These are phyloP conservation scores for Termitomyces sp. DNA, from an alignment of 768 basidiomycete species.

Conservation along the genomic window DNA sequence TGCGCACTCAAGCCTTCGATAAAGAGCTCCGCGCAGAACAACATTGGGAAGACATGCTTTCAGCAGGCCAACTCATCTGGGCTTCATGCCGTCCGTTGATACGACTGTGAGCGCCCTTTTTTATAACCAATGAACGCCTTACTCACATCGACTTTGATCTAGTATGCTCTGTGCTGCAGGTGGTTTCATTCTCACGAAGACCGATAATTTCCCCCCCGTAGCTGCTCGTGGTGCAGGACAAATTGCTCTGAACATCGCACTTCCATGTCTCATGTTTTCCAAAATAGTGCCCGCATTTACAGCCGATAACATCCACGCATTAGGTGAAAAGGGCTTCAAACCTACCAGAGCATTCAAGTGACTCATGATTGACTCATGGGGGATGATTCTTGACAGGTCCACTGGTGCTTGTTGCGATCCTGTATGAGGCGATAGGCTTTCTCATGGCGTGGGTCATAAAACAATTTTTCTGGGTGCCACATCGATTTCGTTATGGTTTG, in stretches of 20 bases:
- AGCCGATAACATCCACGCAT: conserved; percentile 47
- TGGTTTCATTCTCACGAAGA: conserved; percentile 58
- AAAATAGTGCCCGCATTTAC: conserved; percentile 68
- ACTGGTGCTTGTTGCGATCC: conserved; percentile 52
- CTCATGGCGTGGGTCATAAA: conserved; percentile 51
- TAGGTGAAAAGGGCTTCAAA: conserved; percentile 37
- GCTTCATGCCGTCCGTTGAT: conserved; percentile 57
- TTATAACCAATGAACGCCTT: neutral
- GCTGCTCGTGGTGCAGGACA: conserved; percentile 62
- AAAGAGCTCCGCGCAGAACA: neutral
- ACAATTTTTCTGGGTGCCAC: conserved; percentile 73
- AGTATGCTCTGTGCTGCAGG: conserved; percentile 52
- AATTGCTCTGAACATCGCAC: conserved; percentile 57
- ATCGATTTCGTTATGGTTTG: conserved; percentile 70
- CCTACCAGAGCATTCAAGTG: neutral
- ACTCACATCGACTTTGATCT: neutral
- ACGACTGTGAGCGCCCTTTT: conserved; percentile 43
- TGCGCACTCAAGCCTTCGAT: too few species aligned
- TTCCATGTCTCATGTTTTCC: conserved; percentile 68
- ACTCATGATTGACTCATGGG: neutral
- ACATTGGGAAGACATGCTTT: conserved; percentile 18
- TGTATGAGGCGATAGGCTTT: conserved; percentile 58
- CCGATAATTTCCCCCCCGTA: conserved; percentile 53
- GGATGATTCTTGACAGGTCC: conserved; percentile 41
- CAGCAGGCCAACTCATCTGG: conserved; percentile 54